Percentiles rank a stretch among this genome's conserved stretches.
Evolutionary conservation across 345 rosid species (phyloP).

Genomic region (Dipteronia sinensis): DNA sequence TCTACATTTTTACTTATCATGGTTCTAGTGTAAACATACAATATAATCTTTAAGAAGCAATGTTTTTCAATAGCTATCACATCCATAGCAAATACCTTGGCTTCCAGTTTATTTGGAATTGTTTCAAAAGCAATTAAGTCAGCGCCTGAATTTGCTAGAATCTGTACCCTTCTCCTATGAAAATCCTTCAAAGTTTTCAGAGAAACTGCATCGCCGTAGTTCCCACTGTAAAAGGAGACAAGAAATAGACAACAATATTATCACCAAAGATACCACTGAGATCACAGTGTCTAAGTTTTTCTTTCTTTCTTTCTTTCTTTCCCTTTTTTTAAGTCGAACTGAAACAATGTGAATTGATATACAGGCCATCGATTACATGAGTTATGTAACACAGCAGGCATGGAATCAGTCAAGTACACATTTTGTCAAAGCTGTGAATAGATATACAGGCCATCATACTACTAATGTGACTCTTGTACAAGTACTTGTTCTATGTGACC

Average conservation of each 20-base stretch:
- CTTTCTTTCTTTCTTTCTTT: background rate
- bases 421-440: too few species aligned
- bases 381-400: too few species aligned
- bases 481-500: background rate
- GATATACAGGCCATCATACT: too few species aligned
- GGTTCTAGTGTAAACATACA: background rate
- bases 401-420: too few species aligned
- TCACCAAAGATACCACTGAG: background rate
- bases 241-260: background rate
- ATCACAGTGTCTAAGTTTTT: background rate
- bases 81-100: constrained; percentile 48
- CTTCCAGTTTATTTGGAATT: constrained; percentile 87
- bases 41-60: background rate
- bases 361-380: too few species aligned
- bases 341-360: background rate
- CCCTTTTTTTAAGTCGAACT: background rate
- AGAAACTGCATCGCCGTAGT: constrained; percentile 64
- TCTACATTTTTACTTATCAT: background rate
- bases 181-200: constrained; percentile 73
- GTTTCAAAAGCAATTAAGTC: constrained; percentile 89
- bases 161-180: constrained; percentile 80
- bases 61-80: background rate
- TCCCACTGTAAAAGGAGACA: constrained; percentile 49
- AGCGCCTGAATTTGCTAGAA: constrained; percentile 66
- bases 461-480: too few species aligned